Evolutionary conservation across 2,329 filamentous ascomycete genomes (phyloP), one percentile per base, ranked within the genome.

Genomic region (Cladosporium halotolerans): DNA sequence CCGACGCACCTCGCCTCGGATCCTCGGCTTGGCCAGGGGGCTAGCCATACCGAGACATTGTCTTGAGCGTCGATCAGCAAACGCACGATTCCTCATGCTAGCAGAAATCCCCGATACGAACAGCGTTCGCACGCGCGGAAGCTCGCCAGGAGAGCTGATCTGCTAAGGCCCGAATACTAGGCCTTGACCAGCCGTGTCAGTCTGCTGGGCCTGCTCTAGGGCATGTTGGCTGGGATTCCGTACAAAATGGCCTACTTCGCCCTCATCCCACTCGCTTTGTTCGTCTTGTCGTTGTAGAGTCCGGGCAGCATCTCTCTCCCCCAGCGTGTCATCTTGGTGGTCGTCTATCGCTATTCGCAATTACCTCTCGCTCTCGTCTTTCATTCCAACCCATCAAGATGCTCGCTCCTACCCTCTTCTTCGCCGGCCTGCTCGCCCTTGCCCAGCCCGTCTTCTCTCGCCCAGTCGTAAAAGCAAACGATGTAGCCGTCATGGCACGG

Each of bases 11-110:
- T 28, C 23, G 4, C 23, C 23, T 28, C 23, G 36, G 11, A 14
- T 39, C n/a, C 10, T 14, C 36, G 36, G 36, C 36, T 39, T 14
- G 36, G 10, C 36, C n/a, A 14, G 36, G 36, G 16, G 36, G 36
- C n/a, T 39, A 39, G 36, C 13, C 13, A 14, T 51, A 43, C 47
- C 47, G 47, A 51, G 47, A 51, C 47, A 51, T 23, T 51, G 47
- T 51, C 47, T 51, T 32, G 36, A 38, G 32, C 10, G 9, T n/a
- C 19, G 47, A 51, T 51, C 47, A 40, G 41, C 47, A 51, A 28
- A n/a, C 16, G 40, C 32, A 36, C 16, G 23, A 28, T 28, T 28
- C 23, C 31, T 40, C 31, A 31, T 40, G 28, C 23, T 9, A 23
- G 32, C 47, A 43, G 40, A 34, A 23, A 34, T 23, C 14, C 14